A percentile compares a stretch with the other conserved stretches of the same genome.
Conservation (phyloP, 768 basidiomycete genomes). For the Guyanaporus albipodus region DNA sequence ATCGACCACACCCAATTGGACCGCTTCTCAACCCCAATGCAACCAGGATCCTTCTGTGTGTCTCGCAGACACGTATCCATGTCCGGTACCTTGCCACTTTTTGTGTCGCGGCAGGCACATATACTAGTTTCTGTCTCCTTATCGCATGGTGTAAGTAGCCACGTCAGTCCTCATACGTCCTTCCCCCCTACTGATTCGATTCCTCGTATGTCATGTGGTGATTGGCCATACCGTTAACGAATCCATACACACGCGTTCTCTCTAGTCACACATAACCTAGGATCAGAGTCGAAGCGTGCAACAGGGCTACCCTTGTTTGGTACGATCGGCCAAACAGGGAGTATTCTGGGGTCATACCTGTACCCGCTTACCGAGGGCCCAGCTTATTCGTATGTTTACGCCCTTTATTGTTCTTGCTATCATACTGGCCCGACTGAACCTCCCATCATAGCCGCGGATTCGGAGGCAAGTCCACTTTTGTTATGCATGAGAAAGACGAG, state of each 20-base stretch:
- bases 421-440: neutral
- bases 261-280: slow-evolving; percentile 40
- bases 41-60: slow-evolving; percentile 33
- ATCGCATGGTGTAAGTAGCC: slow-evolving; percentile 45
- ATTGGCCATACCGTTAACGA: neutral
- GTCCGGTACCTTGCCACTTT: slow-evolving; percentile 46
- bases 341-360: slow-evolving; percentile 39
- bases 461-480: slow-evolving; percentile 6
- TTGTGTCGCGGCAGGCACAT: slow-evolving; percentile 43
- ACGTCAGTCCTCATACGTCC: neutral
- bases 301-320: slow-evolving; percentile 40
- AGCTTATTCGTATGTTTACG: slow-evolving; percentile 30
- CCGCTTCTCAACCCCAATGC: neutral
- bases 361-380: slow-evolving; percentile 41
- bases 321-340: slow-evolving; percentile 41
- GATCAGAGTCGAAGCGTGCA: slow-evolving; percentile 43
- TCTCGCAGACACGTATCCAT: slow-evolving; percentile 27
- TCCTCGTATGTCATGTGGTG: neutral
- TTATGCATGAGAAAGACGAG: neutral
- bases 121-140: slow-evolving; percentile 41
- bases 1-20: neutral
- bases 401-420: neutral
- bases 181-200: neutral
- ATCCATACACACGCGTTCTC: no score
- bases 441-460: slow-evolving; percentile 14